Evolutionary conservation across 495 filamentous ascomycete species (phyloP), one percentile per base, ranked within the genome.

Genomic region (Tuber microsphaerosporum): DNA sequence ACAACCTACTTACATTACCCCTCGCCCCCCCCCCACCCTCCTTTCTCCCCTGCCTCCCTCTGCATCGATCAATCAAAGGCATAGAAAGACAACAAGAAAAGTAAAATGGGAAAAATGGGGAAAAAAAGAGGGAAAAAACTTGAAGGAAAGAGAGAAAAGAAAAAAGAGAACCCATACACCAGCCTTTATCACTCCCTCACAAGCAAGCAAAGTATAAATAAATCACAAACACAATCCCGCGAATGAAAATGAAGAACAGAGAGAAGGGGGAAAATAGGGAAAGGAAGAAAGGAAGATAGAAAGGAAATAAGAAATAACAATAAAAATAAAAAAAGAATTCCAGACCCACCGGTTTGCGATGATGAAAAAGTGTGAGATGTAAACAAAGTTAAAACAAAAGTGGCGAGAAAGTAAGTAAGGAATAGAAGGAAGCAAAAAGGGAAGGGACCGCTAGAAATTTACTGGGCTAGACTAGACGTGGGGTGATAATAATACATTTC

Each of bases 251-350:
- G 22, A 43, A 72, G 12, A 45, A 72, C 2, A 17, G 37, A 45
- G n/a, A 1, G n/a, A n/a, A n/a, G 34, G 17, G 19, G 22, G 9
- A 1, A 12, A 72, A 72, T 26, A 46, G 17, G 46, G 22, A 72
- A 72, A 44, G 7, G 20, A 48, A 7, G 46, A n/a, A 31, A 48
- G 48, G 0, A 72, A 44, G 7, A 7, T 34, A 7, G 46, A n/a
- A 31, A 48, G 48, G 0, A 19, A 20, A 71, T 5, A 41, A 73
- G 31, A 61, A 74, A 69, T 37, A 41, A 46, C n/a, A n/a, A n/a
- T n/a, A n/a, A n/a, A n/a, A n/a, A n/a, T n/a, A 70, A 70, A 72
- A 75, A 72, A 43, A n/a, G 34, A 77, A 71, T 61, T 61, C 31
- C 37, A 74, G 43, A 61, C 31, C 34, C 51, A 71, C 71, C 69